phyloP scores from a whole-genome alignment of 345 rosid genomes.

The Sisymbrium altissimum region DNA sequence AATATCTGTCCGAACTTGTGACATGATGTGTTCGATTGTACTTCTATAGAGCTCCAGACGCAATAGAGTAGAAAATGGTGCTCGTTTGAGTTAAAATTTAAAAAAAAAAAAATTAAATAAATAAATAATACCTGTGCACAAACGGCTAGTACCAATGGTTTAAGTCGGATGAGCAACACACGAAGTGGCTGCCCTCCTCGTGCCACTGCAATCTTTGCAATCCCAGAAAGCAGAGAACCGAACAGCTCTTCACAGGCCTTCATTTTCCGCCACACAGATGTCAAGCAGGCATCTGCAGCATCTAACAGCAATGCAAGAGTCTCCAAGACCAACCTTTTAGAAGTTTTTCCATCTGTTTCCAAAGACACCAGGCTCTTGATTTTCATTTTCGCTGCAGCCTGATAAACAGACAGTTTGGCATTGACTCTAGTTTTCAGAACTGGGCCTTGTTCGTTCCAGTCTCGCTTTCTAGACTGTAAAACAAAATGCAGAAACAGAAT shows the following conservation, averaged over 20 bases:
- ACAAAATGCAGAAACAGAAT: constrained; percentile 25
- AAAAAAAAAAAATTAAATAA: neutral
- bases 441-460: constrained; percentile 87
- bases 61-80: constrained; percentile 6
- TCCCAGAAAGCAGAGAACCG: constrained; percentile 74
- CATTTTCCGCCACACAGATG: constrained; percentile 92
- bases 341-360: constrained; percentile 79
- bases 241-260: constrained; percentile 89
- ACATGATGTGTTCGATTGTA: constrained; percentile 8
- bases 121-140: constrained; percentile 72
- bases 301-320: constrained; percentile 76
- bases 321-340: constrained; percentile 87
- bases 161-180: constrained; percentile 89
- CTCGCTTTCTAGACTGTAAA: constrained; percentile 87
- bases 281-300: constrained; percentile 90
- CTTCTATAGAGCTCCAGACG: neutral
- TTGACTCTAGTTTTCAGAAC: constrained; percentile 75
- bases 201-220: constrained; percentile 75
- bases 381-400: constrained; percentile 77
- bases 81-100: constrained; percentile 10
- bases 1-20: neutral
- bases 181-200: constrained; percentile 97
- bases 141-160: constrained; percentile 78
- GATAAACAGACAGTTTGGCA: constrained; percentile 80
- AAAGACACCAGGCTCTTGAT: constrained; percentile 68